phyloP scores from a whole-genome alignment of 352 stramenopile genomes.

The Ophiocytium majus region DNA sequence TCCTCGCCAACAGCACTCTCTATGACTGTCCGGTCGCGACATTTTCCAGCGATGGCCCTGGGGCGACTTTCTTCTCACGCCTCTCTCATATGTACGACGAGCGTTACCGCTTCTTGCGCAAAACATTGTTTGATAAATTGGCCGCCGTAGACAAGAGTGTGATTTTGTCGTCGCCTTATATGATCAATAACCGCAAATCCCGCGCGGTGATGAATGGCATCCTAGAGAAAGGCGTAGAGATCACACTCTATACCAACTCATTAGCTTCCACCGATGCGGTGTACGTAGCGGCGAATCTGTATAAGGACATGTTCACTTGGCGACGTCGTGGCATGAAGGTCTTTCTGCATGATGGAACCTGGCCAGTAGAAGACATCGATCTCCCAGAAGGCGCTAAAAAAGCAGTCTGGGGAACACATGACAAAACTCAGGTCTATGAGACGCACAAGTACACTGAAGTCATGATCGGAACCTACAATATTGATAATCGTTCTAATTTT shows the following conservation, averaged over 20 bases:
- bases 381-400: neutral
- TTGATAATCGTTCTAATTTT: conserved; percentile 10
- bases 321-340: neutral
- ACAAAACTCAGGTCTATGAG: conserved; percentile 11
- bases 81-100: neutral
- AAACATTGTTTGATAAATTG: neutral
- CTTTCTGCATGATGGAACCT: conserved; percentile 14
- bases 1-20: neutral
- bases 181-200: neutral
- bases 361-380: neutral
- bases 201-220: neutral
- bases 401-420: conserved; percentile 4
- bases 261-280: neutral
- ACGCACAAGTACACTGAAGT: neutral
- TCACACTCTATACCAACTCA: conserved; percentile 2
- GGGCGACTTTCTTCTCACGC: too few relatives aligned
- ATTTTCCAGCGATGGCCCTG: neutral
- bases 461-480: conserved; percentile 17
- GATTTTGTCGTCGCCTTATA: neutral
- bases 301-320: neutral
- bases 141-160: neutral
- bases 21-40: neutral
- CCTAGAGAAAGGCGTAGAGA: neutral
- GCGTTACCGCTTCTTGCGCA: neutral
- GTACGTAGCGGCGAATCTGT: conserved; percentile 7